Base-by-base conservation (phyloP, 2,329 filamentous ascomycete genomes). In the Cryphonectria carpinicola region DNA sequence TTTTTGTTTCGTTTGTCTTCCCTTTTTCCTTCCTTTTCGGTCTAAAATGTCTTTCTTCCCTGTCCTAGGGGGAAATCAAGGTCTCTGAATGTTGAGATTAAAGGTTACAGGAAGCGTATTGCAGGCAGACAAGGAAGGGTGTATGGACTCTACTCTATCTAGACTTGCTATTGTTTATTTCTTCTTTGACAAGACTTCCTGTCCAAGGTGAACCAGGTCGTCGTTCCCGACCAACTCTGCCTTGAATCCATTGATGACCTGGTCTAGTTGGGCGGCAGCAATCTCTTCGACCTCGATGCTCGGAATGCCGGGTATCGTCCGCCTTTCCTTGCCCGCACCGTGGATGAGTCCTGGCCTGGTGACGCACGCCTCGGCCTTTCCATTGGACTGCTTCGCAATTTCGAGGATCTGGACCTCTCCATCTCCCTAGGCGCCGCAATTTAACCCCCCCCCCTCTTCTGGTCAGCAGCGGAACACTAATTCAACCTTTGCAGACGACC, bases 201-300 rank as follows among this genome's bases (percentile, higher is more conserved):
- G 68, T n/a, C 75, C 82, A 69, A 84, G 81, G 65, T 78, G 79
- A 49, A 75, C 77, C 72, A 86, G 61, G 67, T 87, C 84, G 1
- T 79, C 77, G 64, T 84, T 83, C 67, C 75, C 46, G n/a, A 86
- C 72, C 3, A 82, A 79, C 0, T 86, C 84, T 74, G 83, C 84
- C 64, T 83, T 81, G 54, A 86, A 81, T 0, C 86, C 85, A 41
- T 82, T 77, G 1, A 84, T 61, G 0, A 80, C 82, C 70, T 84
- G 82, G 19, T 85, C 77, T 8, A 88, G 64, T 75, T 87, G 74
- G 0, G 81, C 81, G 0, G 82, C 81, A 0, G 83, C 77, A 39
- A 86, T 74, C 25, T 84, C 80, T 1, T 69, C 73, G 1, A 83
- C 71, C 7, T 75, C 73, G 1, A 86, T 77, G 1, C 72, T 78